A percentile compares a stretch with the other conserved stretches of the same genome.
Conservation (phyloP, 768 basidiomycete genomes). For the Rhodosporidiobolus odoratus region DNA sequence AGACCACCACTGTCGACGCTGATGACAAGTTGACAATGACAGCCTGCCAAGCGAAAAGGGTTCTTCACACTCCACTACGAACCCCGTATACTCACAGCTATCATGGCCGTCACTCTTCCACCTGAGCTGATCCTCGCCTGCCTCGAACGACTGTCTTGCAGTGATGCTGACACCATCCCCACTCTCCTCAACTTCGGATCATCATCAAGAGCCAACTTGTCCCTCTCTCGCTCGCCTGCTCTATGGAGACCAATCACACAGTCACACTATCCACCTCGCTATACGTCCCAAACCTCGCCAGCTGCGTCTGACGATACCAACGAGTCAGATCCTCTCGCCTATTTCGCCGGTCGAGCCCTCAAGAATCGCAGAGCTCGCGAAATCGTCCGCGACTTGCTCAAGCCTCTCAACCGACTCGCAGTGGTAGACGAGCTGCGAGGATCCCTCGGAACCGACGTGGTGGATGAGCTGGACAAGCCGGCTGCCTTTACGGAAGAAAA, state of each 20-base stretch:
- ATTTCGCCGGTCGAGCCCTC: background rate
- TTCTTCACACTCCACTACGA: background rate
- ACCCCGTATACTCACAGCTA: no score
- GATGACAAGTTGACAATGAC: no score
- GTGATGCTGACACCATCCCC: background rate
- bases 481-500: background rate
- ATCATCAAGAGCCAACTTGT: background rate
- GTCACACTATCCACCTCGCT: background rate
- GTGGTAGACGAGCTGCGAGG: background rate
- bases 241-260: background rate
- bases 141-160: background rate
- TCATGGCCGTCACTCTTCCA: background rate
- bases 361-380: background rate
- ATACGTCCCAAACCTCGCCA: constrained; percentile 9
- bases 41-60: no score
- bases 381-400: constrained; percentile 4
- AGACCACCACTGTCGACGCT: no score
- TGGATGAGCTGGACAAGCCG: background rate
- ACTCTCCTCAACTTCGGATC: constrained; percentile 7
- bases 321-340: background rate
- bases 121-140: constrained; percentile 17
- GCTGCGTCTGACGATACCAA: no score
- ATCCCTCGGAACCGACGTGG: constrained; percentile 13
- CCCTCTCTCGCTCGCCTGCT: constrained; percentile 3
- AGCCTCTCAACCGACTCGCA: constrained; percentile 1